Conservation (phyloP, 2,329 filamentous ascomycete genomes). For the Sclerotinia sclerotiorum region DNA sequence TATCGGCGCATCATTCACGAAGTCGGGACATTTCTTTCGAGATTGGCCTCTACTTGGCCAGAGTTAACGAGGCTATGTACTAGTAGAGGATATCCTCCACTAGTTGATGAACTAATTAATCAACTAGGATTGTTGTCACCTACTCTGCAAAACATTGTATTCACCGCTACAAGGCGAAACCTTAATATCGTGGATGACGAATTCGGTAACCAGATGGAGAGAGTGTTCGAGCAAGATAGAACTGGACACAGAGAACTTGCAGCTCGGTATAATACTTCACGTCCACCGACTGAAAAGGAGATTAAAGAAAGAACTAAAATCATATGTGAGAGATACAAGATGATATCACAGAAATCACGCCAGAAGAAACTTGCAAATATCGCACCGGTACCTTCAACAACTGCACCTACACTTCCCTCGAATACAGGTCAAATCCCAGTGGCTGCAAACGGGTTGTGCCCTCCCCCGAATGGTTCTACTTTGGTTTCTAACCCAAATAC, state of each 20-base stretch:
- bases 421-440: background rate
- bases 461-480: background rate
- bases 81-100: constrained; percentile 50
- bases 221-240: constrained; percentile 43
- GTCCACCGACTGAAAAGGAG: constrained; percentile 36
- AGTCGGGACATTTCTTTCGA: constrained; percentile 48
- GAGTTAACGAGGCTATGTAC: constrained; percentile 42
- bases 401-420: background rate
- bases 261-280: constrained; percentile 33
- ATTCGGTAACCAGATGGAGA: constrained; percentile 41
- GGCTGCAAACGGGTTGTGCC: background rate
- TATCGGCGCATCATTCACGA: constrained; percentile 40
- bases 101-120: constrained; percentile 56
- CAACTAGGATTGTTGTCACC: constrained; percentile 51
- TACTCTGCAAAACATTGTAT: constrained; percentile 55
- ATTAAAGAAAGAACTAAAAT: constrained; percentile 32
- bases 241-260: constrained; percentile 37
- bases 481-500: background rate
- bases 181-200: constrained; percentile 45
- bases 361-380: constrained; percentile 11
- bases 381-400: background rate
- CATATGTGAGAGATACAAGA: constrained; percentile 14
- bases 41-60: constrained; percentile 47
- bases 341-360: background rate
- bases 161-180: constrained; percentile 52